Base-by-base conservation (phyloP, 768 basidiomycete species). In the Pleurotus ostreatus region DNA sequence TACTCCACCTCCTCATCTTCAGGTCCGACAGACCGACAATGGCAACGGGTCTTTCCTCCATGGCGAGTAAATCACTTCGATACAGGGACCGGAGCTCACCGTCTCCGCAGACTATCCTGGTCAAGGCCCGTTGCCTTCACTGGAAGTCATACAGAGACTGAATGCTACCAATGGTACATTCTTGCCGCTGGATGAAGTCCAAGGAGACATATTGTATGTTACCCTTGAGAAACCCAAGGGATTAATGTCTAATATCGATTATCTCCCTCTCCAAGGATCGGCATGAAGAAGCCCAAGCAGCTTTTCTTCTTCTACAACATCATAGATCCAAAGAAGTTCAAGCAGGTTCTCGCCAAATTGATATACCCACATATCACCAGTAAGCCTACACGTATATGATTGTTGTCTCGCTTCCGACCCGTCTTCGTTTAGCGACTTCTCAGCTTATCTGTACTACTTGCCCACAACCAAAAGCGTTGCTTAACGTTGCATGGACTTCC, bases 401-500 rank as follows among this genome's bases (percentile, higher is more conserved):
- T 16, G n/a, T 43, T 60, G 13, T 6, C 15, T 25, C 15, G 3
- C 39, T 51, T 5, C 43, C 37, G 20, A 59, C 61, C 11, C 48
- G 57, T 15, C 57, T 60, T 15, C 57, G 59, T 11, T 40, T 65
- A 8, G 65, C 64, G 8, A 63, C 43, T 41, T 59, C 64, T n/a
- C 46, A 52, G 11, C 43, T 60, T 15, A 46, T 63, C 3, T 37
- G 60, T 22, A 46, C 53, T 37, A 43, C 18, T 15, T 37, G 57
- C 15, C 34, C 49, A 7, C 57, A 62, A 23, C 62, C 62, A 25
- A 39, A 45, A 2, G 63, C 63, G 12, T 41, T 53, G 3, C 55
- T 65, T n/a, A 66, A 66, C 41, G 62, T 66, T n/a, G 65, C 65
- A 3, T 66, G 63, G 47, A 63, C 65, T 0, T 55, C 60, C 4